Evolutionary conservation across 441 rosid genomes (phyloP).

Genomic region (Euphorbia schlechtendalii): DNA sequence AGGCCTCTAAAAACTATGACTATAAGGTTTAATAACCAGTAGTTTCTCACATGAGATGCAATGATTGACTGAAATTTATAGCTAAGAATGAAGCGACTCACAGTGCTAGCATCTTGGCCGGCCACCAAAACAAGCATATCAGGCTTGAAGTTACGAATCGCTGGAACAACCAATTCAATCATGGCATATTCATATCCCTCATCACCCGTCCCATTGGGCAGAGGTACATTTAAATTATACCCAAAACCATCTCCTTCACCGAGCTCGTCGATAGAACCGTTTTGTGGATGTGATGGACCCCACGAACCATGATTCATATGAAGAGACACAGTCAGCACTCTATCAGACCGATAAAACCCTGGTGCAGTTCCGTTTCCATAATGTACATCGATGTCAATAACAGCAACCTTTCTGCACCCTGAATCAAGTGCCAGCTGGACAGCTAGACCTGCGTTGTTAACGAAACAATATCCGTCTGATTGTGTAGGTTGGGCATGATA

Average conservation of each 20-base stretch:
- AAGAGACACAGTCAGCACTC: conserved; percentile 70
- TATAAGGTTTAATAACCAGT: no score
- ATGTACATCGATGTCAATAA: conserved; percentile 83
- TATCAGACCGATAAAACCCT: conserved; percentile 57
- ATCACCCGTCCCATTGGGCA: conserved; percentile 86
- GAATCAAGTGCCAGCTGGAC: conserved; percentile 55
- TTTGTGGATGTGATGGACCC: conserved; percentile 87
- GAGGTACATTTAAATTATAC: conserved; percentile 71
- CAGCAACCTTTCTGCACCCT: conserved; percentile 46
- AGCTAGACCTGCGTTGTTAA: conserved; percentile 77
- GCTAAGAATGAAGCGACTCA: conserved; percentile 33
- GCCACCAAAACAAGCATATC: conserved; percentile 63
- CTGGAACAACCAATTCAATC: conserved; percentile 57
- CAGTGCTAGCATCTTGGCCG: conserved; percentile 92
- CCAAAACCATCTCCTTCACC: conserved; percentile 76
- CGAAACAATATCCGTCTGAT: conserved; percentile 86
- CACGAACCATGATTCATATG: conserved; percentile 96
- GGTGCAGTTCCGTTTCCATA: conserved; percentile 86
- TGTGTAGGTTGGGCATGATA: conserved; percentile 82
- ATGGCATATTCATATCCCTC: conserved; percentile 59
- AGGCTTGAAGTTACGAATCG: conserved; percentile 49
- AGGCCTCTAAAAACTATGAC: no score
- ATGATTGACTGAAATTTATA: neutral
- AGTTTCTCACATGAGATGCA: no score
- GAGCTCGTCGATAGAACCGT: conserved; percentile 60